Conservation (phyloP, 2,329 filamentous ascomycete species). For the Hirsutella minnesotensis region DNA sequence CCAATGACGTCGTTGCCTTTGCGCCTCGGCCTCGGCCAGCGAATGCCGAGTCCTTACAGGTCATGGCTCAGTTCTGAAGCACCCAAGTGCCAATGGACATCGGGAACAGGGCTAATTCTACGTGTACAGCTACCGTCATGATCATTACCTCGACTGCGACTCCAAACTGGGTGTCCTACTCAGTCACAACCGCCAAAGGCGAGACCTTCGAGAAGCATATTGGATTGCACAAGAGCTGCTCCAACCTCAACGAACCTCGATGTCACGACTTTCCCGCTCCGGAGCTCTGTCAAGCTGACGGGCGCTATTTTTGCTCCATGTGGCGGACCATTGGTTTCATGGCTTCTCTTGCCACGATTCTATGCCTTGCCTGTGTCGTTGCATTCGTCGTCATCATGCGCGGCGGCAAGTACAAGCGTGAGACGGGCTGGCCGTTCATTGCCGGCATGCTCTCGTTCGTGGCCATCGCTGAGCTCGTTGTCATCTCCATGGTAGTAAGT, state of each 20-base stretch:
- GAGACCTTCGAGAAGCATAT: constrained; percentile 45
- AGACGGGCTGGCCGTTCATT: constrained; percentile 72
- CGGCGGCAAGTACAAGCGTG: constrained; percentile 69
- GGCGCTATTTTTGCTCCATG: constrained; percentile 76
- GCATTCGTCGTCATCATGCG: constrained; percentile 65
- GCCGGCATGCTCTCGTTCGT: constrained; percentile 52
- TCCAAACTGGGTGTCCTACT: constrained; percentile 60
- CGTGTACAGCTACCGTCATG: constrained; percentile 51
- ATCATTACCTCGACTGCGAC: constrained; percentile 57
- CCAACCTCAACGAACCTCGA: constrained; percentile 47
- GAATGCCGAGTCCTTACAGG: neutral
- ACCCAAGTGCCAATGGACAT: neutral
- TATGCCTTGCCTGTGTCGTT: constrained; percentile 71
- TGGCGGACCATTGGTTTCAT: constrained; percentile 85
- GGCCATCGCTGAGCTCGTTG: constrained; percentile 58
- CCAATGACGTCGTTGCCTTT: constrained; percentile 13
- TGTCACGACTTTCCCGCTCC: constrained; percentile 35
- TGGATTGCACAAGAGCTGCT: constrained; percentile 75
- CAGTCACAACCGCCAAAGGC: constrained; percentile 36
- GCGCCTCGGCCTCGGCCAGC: neutral
- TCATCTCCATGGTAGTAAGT: constrained; percentile 69
- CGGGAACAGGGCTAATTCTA: neutral
- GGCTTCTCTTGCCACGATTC: constrained; percentile 71
- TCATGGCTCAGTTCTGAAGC: neutral
- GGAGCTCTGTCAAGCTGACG: constrained; percentile 24